Conservation (phyloP, 106 monocot species). For the Dendrobium officinale region DNA sequence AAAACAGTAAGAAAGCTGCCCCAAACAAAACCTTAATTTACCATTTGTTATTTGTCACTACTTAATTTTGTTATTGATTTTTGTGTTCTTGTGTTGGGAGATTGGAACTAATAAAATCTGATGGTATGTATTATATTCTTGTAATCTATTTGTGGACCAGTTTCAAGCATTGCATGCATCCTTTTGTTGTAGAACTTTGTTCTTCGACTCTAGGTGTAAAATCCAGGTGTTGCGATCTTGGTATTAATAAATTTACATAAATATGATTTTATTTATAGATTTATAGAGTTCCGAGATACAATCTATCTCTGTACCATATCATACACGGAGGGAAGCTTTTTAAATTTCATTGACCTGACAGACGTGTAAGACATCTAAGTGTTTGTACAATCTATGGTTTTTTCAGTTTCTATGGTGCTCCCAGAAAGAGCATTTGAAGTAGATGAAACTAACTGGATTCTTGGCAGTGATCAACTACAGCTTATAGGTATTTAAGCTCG, state of each 20-base stretch:
- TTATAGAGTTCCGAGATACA: not conserved
- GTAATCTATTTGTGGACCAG: not conserved
- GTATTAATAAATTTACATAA: not conserved
- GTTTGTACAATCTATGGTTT: not conserved
- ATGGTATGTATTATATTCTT: not conserved
- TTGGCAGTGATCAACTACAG: conserved; percentile 26
- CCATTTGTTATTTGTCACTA: not conserved
- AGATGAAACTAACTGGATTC: conserved; percentile 39
- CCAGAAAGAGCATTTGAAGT: conserved; percentile 35
- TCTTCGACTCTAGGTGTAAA: not conserved
- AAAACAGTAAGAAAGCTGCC: too few relatives aligned
- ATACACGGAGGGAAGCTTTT: not conserved
- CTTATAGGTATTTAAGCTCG: conserved; percentile 30
- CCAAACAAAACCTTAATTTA: not conserved
- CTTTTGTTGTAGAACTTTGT: not conserved
- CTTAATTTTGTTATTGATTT: too few relatives aligned
- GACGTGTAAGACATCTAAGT: not conserved
- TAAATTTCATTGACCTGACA: not conserved
- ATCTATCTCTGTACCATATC: not conserved
- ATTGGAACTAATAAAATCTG: not conserved
- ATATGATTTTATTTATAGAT: conserved; percentile 1
- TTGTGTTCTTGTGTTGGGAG: not conserved
- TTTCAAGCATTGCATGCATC: not conserved
- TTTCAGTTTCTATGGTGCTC: conserved; percentile 15
- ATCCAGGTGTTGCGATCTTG: not conserved